Evolutionary conservation across 306 rosid genomes (phyloP).

Genomic region (Styphnolobium japonicum): DNA sequence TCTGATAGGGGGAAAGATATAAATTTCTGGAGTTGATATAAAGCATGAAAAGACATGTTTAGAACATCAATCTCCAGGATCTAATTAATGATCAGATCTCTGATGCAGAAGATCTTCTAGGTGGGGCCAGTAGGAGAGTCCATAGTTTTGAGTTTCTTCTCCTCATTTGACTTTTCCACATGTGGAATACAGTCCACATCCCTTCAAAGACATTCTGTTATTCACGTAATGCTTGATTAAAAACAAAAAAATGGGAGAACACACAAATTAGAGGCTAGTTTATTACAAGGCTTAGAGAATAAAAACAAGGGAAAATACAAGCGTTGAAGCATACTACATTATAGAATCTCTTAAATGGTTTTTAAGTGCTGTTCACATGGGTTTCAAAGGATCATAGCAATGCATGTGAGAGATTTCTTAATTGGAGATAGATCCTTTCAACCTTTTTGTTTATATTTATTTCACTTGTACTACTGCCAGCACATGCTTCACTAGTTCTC

Average conservation of each 20-base stretch:
- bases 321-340: neutral
- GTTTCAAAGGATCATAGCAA: neutral
- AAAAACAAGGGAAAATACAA: neutral
- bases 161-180: conserved; percentile 1
- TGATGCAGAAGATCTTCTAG: neutral
- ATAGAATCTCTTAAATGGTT: neutral
- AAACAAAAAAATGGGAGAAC: conserved; percentile 5
- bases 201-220: conserved; percentile 46
- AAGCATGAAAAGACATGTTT: neutral
- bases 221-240: conserved; percentile 23
- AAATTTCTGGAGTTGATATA: neutral
- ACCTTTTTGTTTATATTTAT: conserved; percentile 13
- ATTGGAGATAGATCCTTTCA: conserved; percentile 13
- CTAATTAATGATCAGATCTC: neutral
- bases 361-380: conserved; percentile 34
- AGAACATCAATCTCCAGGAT: neutral
- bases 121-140: neutral
- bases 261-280: neutral
- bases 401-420: conserved; percentile 37
- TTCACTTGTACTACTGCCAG: conserved; percentile 7
- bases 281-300: neutral
- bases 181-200: conserved; percentile 36
- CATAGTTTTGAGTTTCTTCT: neutral
- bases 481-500: conserved; percentile 33
- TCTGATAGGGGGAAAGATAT: neutral